Percentiles rank a stretch among this genome's conserved stretches.
Evolutionary conservation across 2,329 filamentous ascomycete genomes (phyloP).

Genomic region (Trichoderma hamatum): DNA sequence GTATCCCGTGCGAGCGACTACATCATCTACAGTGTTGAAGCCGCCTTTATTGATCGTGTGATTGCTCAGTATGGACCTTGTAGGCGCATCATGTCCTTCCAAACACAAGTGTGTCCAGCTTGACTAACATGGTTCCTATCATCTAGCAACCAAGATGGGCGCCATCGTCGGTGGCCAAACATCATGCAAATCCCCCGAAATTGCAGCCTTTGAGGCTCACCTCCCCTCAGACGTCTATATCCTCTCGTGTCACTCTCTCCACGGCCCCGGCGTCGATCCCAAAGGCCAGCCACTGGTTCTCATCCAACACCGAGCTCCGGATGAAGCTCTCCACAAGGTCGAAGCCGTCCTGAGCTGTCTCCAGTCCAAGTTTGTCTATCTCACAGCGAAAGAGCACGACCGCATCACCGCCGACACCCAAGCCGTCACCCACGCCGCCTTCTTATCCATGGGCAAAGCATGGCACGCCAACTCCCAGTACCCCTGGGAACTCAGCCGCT

Average conservation of each 20-base stretch:
- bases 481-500: constrained; percentile 94
- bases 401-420: constrained; percentile 98
- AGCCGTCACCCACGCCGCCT: constrained; percentile 95
- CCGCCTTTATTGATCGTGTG: constrained; percentile 83
- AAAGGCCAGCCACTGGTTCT: constrained; percentile 88
- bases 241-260: constrained; percentile 93
- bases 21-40: constrained; percentile 98
- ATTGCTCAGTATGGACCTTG: constrained; percentile 90
- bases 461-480: constrained; percentile 97
- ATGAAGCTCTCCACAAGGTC: constrained; percentile 75
- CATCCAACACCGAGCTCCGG: constrained; percentile 87
- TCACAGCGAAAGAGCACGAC: constrained; percentile 86
- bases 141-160: constrained; percentile 83
- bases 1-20: constrained; percentile 97
- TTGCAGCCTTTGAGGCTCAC: constrained; percentile 87
- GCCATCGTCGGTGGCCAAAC: constrained; percentile 98
- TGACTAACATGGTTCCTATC: background rate
- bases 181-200: constrained; percentile 96
- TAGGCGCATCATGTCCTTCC: constrained; percentile 49
- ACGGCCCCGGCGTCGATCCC: constrained; percentile 87
- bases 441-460: constrained; percentile 95
- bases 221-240: constrained; percentile 89
- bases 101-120: background rate
- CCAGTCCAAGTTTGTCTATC: constrained; percentile 81
- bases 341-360: constrained; percentile 82